Evolutionary conservation across 2,329 filamentous ascomycete genomes (phyloP), one percentile per base, ranked within the genome.

Genomic region (Talaromyces atroroseus): DNA sequence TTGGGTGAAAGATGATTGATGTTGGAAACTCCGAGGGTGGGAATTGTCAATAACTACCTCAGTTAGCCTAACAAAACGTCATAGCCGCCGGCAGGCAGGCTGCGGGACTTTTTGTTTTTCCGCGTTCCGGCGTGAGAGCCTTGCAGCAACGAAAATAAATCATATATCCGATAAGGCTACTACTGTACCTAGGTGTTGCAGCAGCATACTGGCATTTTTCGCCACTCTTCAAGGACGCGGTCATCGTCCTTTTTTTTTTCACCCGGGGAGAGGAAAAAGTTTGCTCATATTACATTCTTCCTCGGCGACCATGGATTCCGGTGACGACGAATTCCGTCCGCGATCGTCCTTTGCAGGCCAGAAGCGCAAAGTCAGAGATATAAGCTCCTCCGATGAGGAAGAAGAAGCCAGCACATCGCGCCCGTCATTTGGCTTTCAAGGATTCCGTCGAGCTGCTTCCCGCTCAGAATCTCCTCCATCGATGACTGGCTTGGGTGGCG

Each of bases 291-390:
- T 32, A 12, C 29, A 11, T 8, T 21, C 2, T 47, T 29, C 44
- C 47, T 42, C 34, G 21, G 52, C 42, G 34, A 42, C 24, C 20
- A 60, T 52, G 42, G 53, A 54, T 24, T 53, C 52, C 47, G 56
- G 52, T 40, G 52, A 58, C 56, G 72, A 72, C 68, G 71, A 71
- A 44, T 69, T 66, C 38, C 62, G 66, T 46, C 63, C 68, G 29
- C 61, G 63, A 14, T 63, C 66, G 14, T 63, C 68, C n/a, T 65
- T 66, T 52, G 64, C 66, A 53, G 70, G 71, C 55, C 70, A 71
- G 42, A 75, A 75, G 63, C 72, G 73, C 62, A 76, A 74, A 62
- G 64, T 70, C 56, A 64, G 62, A 64, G 71, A 74, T 36, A 71
- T 73, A 65, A 72, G 67, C 60, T 74, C 68, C 59, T 74, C 68